These are phyloP conservation scores for Pseudoperonospora humuli DNA, from an alignment of 352 stramenopile species.

Conservation along the genomic window DNA sequence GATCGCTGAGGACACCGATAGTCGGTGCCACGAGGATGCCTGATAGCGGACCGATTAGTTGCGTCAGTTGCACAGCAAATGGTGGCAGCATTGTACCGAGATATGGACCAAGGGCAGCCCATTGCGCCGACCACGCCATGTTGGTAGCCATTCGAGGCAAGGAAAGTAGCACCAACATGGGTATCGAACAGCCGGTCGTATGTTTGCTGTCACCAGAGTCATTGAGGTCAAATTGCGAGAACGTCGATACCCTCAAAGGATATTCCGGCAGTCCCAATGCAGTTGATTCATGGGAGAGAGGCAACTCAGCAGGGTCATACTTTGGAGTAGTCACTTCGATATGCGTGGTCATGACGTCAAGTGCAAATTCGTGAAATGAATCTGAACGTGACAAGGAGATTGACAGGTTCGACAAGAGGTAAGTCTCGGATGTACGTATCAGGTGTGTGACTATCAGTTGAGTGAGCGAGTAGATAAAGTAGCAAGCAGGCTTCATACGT, in stretches of 20 bases:
- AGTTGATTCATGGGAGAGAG: constrained; percentile 11
- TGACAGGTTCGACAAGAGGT: constrained; percentile 9
- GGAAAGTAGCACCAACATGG: constrained; percentile 61
- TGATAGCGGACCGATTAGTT: constrained; percentile 60
- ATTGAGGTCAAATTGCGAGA: constrained; percentile 26
- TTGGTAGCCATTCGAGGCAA: constrained; percentile 67
- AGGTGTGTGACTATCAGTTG: neutral
- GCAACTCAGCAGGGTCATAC: constrained; percentile 30
- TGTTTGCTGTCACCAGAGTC: constrained; percentile 19
- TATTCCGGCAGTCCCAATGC: constrained; percentile 22
- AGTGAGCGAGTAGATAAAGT: neutral
- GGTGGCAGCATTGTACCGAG: constrained; percentile 55
- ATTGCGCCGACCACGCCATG: constrained; percentile 75
- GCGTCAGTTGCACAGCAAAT: constrained; percentile 67
- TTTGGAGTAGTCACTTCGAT: constrained; percentile 34
- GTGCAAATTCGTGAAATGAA: constrained; percentile 16
- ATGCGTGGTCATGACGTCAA: constrained; percentile 14
- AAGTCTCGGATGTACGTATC: constrained; percentile 14
- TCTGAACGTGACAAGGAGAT: neutral
- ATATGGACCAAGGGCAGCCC: constrained; percentile 60
- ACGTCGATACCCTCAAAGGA: constrained; percentile 24
- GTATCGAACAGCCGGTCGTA: constrained; percentile 39
- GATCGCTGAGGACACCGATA: constrained; percentile 63
- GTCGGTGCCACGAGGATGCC: constrained; percentile 63
- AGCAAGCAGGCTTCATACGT: neutral